These are phyloP conservation scores for Pyricularia sp. DNA, from an alignment of 2,329 filamentous ascomycete species.

Conservation along the genomic window DNA sequence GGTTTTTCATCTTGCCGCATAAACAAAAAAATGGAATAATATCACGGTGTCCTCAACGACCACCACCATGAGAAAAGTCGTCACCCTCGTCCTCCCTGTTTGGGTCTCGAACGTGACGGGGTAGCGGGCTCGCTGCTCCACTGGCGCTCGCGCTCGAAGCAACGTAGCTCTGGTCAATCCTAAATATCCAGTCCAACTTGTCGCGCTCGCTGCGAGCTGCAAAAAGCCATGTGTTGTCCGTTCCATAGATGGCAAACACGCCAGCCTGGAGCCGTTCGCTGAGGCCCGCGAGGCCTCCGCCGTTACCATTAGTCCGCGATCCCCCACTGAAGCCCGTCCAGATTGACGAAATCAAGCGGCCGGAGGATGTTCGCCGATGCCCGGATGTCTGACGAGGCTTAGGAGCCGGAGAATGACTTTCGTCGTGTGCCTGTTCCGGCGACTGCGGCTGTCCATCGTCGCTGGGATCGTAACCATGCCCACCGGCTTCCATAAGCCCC, in stretches of 20 bases:
- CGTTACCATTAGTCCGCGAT: slow-evolving; percentile 6
- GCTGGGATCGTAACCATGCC: slow-evolving; percentile 10
- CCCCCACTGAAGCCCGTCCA: slow-evolving; percentile 35
- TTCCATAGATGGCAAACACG: slow-evolving; percentile 91
- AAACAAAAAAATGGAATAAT: neutral
- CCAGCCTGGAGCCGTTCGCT: slow-evolving; percentile 54
- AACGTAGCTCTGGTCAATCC: slow-evolving; percentile 74
- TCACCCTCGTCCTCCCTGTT: slow-evolving; percentile 2
- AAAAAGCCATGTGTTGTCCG: slow-evolving; percentile 92
- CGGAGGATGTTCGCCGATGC: slow-evolving; percentile 40
- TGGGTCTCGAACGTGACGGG: neutral
- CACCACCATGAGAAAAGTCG: neutral
- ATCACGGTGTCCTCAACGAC: neutral
- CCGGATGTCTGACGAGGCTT: neutral
- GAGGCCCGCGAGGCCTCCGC: slow-evolving; percentile 39
- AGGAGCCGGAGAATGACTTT: slow-evolving; percentile 3
- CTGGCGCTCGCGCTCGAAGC: slow-evolving; percentile 35
- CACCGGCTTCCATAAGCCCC: slow-evolving; percentile 50
- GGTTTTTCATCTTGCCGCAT: neutral
- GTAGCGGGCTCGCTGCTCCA: slow-evolving; percentile 25
- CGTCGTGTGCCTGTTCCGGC: slow-evolving; percentile 7
- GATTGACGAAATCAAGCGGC: slow-evolving; percentile 43
- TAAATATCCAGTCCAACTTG: slow-evolving; percentile 95
- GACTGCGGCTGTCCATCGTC: slow-evolving; percentile 9
- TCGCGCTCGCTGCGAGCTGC: slow-evolving; percentile 81